Percentiles rank a stretch among this genome's conserved stretches.
Conservation (phyloP, 129 eudicot species). For the Chrysanthemum makinoi region DNA sequence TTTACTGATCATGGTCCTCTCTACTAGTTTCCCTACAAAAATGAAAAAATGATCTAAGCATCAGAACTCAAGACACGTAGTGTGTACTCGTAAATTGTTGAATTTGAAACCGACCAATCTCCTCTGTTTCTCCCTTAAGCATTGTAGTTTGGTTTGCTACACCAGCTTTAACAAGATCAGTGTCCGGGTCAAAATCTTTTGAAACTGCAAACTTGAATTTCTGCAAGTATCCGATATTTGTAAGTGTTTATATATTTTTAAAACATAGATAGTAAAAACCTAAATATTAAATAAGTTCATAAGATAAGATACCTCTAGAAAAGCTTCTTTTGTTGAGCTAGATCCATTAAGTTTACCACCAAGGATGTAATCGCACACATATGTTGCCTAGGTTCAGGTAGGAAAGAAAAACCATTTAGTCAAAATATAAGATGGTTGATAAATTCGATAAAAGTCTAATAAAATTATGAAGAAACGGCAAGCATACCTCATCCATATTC, state of each 20-base stretch:
- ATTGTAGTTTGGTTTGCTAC: conserved; percentile 89
- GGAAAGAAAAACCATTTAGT: not conserved
- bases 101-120: conserved; percentile 53
- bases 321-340: conserved; percentile 84
- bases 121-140: conserved; percentile 94
- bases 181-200: conserved; percentile 77
- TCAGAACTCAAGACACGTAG: not conserved
- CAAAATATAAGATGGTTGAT: not conserved
- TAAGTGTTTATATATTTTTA: not conserved
- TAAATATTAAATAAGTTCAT: not conserved
- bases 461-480: not conserved
- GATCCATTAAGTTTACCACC: conserved; percentile 82
- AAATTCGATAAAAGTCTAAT: not conserved
- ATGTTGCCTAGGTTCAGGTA: conserved; percentile 48
- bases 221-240: conserved; percentile 34
- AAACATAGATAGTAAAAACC: not conserved
- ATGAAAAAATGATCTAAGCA: not conserved
- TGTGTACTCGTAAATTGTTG: not conserved
- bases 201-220: conserved; percentile 82
- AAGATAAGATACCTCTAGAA: conserved; percentile 55
- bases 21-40: conserved; percentile 64
- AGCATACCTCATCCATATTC: conserved; percentile 71
- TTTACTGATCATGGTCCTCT: conserved; percentile 87
- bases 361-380: conserved; percentile 89
- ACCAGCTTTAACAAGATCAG: conserved; percentile 63